phyloP scores from a whole-genome alignment of 768 basidiomycete genomes.

The Termitomyces sp. region DNA sequence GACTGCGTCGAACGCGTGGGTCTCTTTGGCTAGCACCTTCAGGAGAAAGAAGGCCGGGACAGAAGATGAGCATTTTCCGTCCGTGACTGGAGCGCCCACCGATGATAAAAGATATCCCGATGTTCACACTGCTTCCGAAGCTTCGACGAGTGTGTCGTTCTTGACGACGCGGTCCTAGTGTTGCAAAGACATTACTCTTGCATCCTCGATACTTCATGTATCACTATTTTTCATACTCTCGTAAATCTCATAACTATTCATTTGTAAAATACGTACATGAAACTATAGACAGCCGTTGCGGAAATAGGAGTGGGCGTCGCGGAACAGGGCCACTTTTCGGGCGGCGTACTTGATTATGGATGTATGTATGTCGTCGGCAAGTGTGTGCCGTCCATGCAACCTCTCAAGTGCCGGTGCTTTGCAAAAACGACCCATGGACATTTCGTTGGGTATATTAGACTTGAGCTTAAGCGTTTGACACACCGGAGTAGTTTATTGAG shows the following conservation, averaged over 20 bases:
- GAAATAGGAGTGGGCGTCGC: neutral
- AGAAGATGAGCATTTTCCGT: constrained; percentile 1
- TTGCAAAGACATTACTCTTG: neutral
- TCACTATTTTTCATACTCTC: neutral
- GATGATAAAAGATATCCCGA: constrained; percentile 2
- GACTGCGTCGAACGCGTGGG: constrained; percentile 47
- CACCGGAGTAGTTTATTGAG: no score
- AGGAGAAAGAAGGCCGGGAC: constrained; percentile 38
- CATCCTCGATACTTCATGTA: neutral
- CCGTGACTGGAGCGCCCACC: neutral
- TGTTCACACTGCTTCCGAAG: constrained; percentile 4
- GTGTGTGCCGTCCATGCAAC: no score
- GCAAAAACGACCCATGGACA: no score
- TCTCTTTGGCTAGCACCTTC: constrained; percentile 55
- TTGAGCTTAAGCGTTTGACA: no score
- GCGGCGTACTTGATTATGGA: no score
- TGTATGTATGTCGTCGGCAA: no score
- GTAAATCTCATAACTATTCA: no score
- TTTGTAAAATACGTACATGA: neutral
- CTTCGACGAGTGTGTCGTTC: constrained; percentile 9
- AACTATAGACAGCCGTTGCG: neutral
- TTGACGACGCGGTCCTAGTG: constrained; percentile 19
- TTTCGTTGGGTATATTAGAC: no score
- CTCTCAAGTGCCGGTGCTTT: no score
- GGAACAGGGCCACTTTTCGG: neutral